These are phyloP conservation scores for Gynochthodes officinalis DNA, from an alignment of 257 asterid genomes.

Conservation along the genomic window DNA sequence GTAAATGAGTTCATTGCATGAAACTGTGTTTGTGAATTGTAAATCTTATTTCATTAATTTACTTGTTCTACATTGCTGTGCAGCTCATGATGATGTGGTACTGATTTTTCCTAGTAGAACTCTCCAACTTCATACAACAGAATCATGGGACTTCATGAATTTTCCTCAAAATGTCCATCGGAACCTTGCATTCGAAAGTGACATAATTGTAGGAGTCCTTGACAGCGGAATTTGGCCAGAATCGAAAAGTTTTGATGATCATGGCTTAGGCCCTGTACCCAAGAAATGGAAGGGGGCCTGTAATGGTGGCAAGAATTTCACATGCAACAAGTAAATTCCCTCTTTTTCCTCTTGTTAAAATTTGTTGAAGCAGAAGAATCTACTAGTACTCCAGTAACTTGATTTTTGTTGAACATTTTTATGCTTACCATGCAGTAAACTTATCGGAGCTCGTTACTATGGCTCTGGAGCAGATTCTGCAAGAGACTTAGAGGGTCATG, in stretches of 20 bases:
- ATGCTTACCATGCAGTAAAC: constrained; percentile 25
- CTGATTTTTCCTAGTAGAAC: constrained; percentile 31
- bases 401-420: too few species aligned
- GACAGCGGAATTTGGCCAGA: constrained; percentile 48
- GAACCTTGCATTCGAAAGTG: constrained; percentile 30
- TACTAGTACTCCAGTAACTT: too few species aligned
- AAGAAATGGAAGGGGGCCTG: constrained; percentile 49
- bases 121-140: constrained; percentile 33
- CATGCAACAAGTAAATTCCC: constrained; percentile 39
- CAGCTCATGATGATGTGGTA: constrained; percentile 30
- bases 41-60: background rate
- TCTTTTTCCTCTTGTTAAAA: background rate
- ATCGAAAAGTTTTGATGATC: constrained; percentile 33
- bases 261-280: constrained; percentile 37
- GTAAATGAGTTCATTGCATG: constrained; percentile 6
- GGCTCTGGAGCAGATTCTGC: constrained; percentile 1
- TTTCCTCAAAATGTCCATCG: constrained; percentile 18
- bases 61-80: background rate
- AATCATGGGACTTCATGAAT: constrained; percentile 48
- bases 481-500: constrained; percentile 31
- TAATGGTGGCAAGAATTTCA: constrained; percentile 37
- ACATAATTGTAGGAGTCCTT: constrained; percentile 36
- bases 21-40: background rate
- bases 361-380: too few species aligned
- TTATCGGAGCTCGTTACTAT: constrained; percentile 43